Conservation (phyloP, 371 early-diverging fungal species). For the Rhizomucor miehei region DNA sequence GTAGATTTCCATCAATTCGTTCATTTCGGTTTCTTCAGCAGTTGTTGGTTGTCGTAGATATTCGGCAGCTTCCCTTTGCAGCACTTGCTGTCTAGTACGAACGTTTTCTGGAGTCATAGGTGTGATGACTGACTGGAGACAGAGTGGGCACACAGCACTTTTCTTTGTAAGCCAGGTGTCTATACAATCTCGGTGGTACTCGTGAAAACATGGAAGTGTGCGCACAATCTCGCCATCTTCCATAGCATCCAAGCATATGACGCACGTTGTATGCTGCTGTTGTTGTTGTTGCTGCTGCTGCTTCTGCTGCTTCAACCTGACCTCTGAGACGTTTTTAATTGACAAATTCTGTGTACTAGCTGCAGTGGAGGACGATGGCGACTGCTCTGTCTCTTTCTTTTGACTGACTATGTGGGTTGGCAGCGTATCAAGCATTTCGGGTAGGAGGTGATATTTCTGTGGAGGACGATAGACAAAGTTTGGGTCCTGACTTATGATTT, state of each 20-base stretch:
- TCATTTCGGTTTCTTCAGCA: neutral
- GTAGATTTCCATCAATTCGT: neutral
- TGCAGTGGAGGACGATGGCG: neutral
- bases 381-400: neutral
- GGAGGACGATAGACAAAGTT: neutral
- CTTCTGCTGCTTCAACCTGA: neutral
- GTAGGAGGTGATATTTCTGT: slow-evolving; percentile 8
- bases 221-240: slow-evolving; percentile 25
- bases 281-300: neutral
- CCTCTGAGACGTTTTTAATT: too few species aligned
- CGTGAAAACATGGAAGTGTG: slow-evolving; percentile 38
- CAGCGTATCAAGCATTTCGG: slow-evolving; percentile 8
- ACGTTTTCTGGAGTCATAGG: neutral
- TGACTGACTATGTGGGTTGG: slow-evolving; percentile 16
- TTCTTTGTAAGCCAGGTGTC: slow-evolving; percentile 42
- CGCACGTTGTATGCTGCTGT: slow-evolving; percentile 28
- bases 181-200: slow-evolving; percentile 43
- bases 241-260: slow-evolving; percentile 45
- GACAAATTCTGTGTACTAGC: too few species aligned
- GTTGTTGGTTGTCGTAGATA: too few species aligned
- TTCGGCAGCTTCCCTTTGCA: too few species aligned
- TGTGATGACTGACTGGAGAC: slow-evolving; percentile 9
- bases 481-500: neutral
- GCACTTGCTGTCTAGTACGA: too few species aligned
- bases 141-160: slow-evolving; percentile 38